phyloP scores from a whole-genome alignment of 768 basidiomycete species.

The Punctularia strigosozonata region DNA sequence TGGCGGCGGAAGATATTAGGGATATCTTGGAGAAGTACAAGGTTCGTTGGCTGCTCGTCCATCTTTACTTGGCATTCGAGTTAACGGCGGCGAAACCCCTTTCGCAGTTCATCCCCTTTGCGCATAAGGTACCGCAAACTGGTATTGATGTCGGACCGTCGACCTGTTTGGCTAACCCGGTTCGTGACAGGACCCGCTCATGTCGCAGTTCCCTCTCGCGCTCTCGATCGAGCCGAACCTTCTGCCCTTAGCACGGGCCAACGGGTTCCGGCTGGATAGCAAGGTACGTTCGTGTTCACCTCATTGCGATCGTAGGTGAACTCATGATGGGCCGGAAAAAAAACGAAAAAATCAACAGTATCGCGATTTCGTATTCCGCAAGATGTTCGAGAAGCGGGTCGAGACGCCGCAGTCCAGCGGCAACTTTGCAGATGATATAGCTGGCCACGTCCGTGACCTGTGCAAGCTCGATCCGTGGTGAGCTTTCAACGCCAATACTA shows the following conservation, averaged over 20 bases:
- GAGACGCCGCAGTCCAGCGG: constrained; percentile 26
- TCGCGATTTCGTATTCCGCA: constrained; percentile 78
- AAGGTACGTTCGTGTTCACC: constrained; percentile 33
- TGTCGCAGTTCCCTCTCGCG: constrained; percentile 65
- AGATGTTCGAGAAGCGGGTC: constrained; percentile 63
- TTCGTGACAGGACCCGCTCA: constrained; percentile 56
- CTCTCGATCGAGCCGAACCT: constrained; percentile 68
- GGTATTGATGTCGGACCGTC: background rate
- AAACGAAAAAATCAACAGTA: constrained; percentile 31
- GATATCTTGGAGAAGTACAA: constrained; percentile 62
- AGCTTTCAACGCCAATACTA: constrained; percentile 11
- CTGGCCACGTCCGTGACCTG: constrained; percentile 58
- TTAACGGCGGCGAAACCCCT: constrained; percentile 1
- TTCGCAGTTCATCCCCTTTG: constrained; percentile 67
- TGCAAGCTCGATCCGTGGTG: constrained; percentile 60
- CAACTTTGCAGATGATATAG: constrained; percentile 47
- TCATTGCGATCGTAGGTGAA: constrained; percentile 3
- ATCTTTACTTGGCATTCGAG: constrained; percentile 7
- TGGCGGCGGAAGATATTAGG: constrained; percentile 52
- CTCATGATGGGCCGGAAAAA: constrained; percentile 1
- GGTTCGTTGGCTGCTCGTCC: constrained; percentile 25
- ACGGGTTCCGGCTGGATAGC: constrained; percentile 71
- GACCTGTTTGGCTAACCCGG: constrained; percentile 1
- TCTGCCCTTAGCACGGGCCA: constrained; percentile 56
- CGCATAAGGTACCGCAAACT: constrained; percentile 38